Evolutionary conservation across 768 basidiomycete species (phyloP), one percentile per base, ranked within the genome.

Genomic region (Daedalea quercina): DNA sequence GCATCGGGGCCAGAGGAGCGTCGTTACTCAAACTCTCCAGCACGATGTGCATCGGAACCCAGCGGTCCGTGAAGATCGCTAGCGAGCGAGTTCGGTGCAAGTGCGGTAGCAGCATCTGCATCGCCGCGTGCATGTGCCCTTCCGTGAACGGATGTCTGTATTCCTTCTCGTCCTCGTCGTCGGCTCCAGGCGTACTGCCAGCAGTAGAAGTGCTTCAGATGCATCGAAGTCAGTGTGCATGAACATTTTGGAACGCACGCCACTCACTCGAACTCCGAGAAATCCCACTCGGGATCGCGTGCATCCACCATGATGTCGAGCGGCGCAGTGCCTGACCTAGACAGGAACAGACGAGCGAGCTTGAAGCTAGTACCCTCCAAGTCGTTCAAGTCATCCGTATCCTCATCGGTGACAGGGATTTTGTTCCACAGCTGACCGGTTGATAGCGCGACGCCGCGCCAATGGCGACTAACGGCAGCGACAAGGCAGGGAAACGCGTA

Each of bases 231-330:
- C 19, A 49, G 7, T 20, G 23, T 22, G 31, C 9, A 3, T 13
- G 9, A 2, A 17, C 23, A 19, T 25, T 3, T 17, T 20, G 20
- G 6, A 41, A 31, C 25, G 15, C 19, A 19, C 3, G 23, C 8
- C 0, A 58, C 60, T 54, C 40, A 80, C 80, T 74, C 76, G 31
- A 70, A 65, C 57, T 82, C 80, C 11, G 69, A 65, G 56, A 79
- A 81, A 60, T 81, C 75, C 80, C 80, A 84, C 20, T 77, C 72
- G 3, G 73, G 73, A 65, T 84, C 81, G 48, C 81, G 73, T 22
- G 74, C 79, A 57, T 82, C 80, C 43, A 84, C 75, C 42, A 80
- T 69, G 51, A 85, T 77, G 53, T 81, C 76, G 20, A 84, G 62
- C 0, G 80, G 73, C 56, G 71, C 71, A 25, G 69, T 72, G 17